Evolutionary conservation across 257 asterid genomes (phyloP).

Genomic region (Avicennia marina): DNA sequence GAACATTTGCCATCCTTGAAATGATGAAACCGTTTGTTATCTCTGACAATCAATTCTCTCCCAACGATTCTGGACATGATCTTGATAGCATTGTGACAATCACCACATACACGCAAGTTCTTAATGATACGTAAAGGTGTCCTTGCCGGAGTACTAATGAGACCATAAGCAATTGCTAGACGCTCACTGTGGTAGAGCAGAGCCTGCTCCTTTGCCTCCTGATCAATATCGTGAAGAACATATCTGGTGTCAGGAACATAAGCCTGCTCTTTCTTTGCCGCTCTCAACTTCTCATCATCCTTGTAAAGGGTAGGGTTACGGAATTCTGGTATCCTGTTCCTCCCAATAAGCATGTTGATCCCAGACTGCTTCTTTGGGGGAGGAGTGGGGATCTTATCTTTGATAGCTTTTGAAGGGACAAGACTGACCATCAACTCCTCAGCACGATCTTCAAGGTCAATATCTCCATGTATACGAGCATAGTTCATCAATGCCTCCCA

Average conservation of each 20-base stretch:
- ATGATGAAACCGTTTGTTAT: constrained; percentile 89
- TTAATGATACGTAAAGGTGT: constrained; percentile 82
- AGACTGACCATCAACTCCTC: constrained; percentile 69
- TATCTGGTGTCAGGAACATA: constrained; percentile 94
- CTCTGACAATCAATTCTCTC: constrained; percentile 86
- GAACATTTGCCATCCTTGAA: constrained; percentile 94
- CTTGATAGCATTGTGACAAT: constrained; percentile 91
- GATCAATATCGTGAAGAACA: constrained; percentile 95
- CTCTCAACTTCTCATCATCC: constrained; percentile 87
- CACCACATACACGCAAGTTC: constrained; percentile 87
- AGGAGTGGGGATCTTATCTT: constrained; percentile 72
- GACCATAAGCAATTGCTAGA: constrained; percentile 88
- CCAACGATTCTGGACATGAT: constrained; percentile 98
- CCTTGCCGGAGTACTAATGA: constrained; percentile 88
- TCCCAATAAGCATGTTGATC: constrained; percentile 82
- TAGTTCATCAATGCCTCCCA: constrained; percentile 88
- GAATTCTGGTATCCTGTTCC: constrained; percentile 64
- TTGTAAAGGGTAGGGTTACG: constrained; percentile 73
- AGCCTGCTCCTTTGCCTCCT: constrained; percentile 97
- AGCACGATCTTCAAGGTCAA: constrained; percentile 85
- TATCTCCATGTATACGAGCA: constrained; percentile 94
- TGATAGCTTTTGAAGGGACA: constrained; percentile 62
- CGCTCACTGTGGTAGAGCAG: constrained; percentile 94
- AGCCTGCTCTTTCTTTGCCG: constrained; percentile 80
- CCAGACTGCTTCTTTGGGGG: constrained; percentile 66